Conservation (phyloP, 83 land plant genomes). For the Picea abies region DNA sequence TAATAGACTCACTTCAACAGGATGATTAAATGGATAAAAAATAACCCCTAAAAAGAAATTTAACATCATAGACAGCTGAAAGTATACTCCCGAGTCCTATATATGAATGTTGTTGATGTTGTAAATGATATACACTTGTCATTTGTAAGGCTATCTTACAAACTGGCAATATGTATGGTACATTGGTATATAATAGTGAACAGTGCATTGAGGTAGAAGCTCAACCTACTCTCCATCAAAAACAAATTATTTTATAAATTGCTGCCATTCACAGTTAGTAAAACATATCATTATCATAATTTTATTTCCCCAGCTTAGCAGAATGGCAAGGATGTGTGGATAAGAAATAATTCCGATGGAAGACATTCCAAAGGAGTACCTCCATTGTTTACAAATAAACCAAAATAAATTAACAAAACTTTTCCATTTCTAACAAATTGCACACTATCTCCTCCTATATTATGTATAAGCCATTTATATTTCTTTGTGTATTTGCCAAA, state of each 20-base stretch:
- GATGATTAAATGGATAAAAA: neutral
- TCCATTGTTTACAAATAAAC: too few relatives aligned
- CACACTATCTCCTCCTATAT: neutral
- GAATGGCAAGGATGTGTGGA: neutral
- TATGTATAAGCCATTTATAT: too few relatives aligned
- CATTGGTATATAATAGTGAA: neutral
- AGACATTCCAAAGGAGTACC: neutral
- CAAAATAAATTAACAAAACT: neutral
- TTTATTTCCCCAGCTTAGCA: neutral
- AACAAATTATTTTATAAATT: neutral
- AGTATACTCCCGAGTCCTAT: neutral
- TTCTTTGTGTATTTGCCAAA: neutral
- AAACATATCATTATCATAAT: neutral
- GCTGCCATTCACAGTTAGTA: neutral
- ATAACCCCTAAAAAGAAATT: neutral
- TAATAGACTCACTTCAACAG: slow-evolving; percentile 1
- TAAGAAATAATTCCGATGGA: neutral
- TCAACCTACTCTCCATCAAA: neutral
- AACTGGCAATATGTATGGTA: neutral
- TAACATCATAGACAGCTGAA: neutral
- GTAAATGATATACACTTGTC: neutral
- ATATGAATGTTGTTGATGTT: neutral
- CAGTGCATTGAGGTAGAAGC: neutral
- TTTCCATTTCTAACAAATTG: neutral
- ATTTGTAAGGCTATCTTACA: neutral